phyloP scores from a whole-genome alignment of 352 stramenopile genomes.

The Plasmopara muralis region DNA sequence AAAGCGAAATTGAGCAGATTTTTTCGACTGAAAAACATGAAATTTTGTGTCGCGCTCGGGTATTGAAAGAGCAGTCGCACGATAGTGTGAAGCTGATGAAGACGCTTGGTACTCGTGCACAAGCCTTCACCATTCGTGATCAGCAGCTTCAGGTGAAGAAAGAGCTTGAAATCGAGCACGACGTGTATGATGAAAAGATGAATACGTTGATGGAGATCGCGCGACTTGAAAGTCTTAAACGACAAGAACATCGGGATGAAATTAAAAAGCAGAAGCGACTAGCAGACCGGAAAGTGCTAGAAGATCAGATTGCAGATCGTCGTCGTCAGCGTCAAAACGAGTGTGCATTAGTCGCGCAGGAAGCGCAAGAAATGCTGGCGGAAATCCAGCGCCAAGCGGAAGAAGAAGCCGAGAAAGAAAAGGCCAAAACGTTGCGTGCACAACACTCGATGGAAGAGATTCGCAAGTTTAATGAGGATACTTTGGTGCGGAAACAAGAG shows the following conservation, averaged over 20 bases:
- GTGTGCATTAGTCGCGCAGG: constrained; percentile 41
- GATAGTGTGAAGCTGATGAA: constrained; percentile 94
- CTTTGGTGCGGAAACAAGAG: constrained; percentile 35
- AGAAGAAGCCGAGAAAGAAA: constrained; percentile 71
- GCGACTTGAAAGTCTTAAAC: constrained; percentile 87
- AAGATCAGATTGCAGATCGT: constrained; percentile 77
- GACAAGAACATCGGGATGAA: constrained; percentile 85
- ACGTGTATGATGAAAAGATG: constrained; percentile 91
- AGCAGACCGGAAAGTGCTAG: constrained; percentile 80
- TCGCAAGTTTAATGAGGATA: constrained; percentile 58
- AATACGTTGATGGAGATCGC: constrained; percentile 94
- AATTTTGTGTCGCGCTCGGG: constrained; percentile 40
- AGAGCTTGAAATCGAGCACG: constrained; percentile 59
- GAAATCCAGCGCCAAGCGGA: constrained; percentile 73
- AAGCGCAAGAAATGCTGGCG: constrained; percentile 85
- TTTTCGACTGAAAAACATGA: constrained; percentile 63
- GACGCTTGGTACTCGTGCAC: constrained; percentile 85
- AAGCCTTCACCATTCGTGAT: constrained; percentile 93
- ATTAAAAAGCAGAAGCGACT: constrained; percentile 82
- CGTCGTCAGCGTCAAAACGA: constrained; percentile 43
- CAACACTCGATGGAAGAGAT: constrained; percentile 67
- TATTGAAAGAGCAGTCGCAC: constrained; percentile 68
- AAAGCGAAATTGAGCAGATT: constrained; percentile 74
- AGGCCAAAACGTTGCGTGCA: constrained; percentile 44
- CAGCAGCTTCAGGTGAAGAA: constrained; percentile 79